Evolutionary conservation across 345 rosid genomes (phyloP), one percentile per base, ranked within the genome.

Genomic region (Dovyalis caffra): DNA sequence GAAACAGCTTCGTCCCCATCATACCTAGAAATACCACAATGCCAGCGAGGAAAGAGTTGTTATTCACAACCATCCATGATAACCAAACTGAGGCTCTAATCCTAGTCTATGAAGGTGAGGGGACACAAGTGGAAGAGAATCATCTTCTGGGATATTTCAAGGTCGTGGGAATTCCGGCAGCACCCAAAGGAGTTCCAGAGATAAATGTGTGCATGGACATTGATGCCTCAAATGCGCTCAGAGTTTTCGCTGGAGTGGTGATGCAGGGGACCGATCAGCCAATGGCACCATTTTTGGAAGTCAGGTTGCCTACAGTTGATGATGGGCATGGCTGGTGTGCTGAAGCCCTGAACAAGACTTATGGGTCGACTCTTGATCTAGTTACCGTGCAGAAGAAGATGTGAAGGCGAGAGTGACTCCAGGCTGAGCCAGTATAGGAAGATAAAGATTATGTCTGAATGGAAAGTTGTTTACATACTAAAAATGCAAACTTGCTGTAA

Each of bases 321-420:
- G 94, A 89, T 66, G 95, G 97, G 38, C 95, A 92, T 67, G 95
- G 94, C 40, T 92, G 97, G 97, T 90, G 92, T 38, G 89, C 88
- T 1, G 86, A 85, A 68, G 97, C 93, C 62, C 84, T 95, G 53
- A 73, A 79, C 80, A 85, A 70, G 71, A 74, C 85, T 37, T 88
- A 89, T 34, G 93, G 95, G 26, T 81, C 94, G 31, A 53, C 80
- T 66, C 80, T 92, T 6, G 92, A 86, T 83, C 66, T 95, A 29
- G 85, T 82, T 76, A 84, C 91, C n/a, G 73, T 90, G 77, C 90
- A 85, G 73, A 88, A 83, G 85, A 88, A 87, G 74, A 80, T 75
- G 51, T 87, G 35, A 76, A 14, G 66, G 20, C 63, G 65, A 47
- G 66, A n/a, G 5, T 64, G 8, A 20, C 35, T 20, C 4, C 2